Conservation (phyloP, 306 rosid genomes). For the Calophaca sinica region DNA sequence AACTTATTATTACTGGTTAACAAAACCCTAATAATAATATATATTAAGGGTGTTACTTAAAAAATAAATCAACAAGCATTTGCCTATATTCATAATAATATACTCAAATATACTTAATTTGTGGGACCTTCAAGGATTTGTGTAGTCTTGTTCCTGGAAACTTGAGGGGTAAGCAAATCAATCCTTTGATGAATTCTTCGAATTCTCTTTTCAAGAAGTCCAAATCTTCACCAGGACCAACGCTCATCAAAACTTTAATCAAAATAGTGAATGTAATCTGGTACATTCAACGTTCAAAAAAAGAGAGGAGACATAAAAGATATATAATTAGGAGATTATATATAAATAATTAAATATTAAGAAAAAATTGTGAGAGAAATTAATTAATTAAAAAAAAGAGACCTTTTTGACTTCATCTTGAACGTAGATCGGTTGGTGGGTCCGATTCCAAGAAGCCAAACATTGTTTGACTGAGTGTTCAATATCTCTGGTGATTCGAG, state of each 20-base stretch:
- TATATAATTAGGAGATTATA: not conserved
- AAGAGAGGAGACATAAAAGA: not conserved
- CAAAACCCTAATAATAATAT: not conserved
- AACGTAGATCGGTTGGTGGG: slow-evolving; percentile 53
- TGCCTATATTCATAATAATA: not conserved
- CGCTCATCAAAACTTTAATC: slow-evolving; percentile 76
- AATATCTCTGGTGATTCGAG: slow-evolving; percentile 67
- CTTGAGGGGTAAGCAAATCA: slow-evolving; percentile 86
- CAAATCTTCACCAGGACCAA: slow-evolving; percentile 81
- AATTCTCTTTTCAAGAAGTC: slow-evolving; percentile 73
- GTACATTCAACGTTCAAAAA: not conserved
- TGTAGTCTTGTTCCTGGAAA: slow-evolving; percentile 83
- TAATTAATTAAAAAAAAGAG: not conserved
- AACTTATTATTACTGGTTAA: too few relatives aligned
- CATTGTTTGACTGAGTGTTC: slow-evolving; percentile 64
- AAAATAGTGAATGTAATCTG: slow-evolving; percentile 82
- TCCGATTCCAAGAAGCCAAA: slow-evolving; percentile 60
- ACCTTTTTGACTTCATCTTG: slow-evolving; percentile 87
- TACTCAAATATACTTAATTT: not conserved
- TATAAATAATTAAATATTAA: not conserved
- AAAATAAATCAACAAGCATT: not conserved
- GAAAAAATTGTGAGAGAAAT: not conserved
- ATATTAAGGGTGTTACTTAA: too few relatives aligned
- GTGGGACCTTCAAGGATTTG: slow-evolving; percentile 86
- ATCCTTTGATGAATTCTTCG: slow-evolving; percentile 81